Base-by-base conservation (phyloP, 352 stramenopile species). In the Globisporangium rhizosaccharum region DNA sequence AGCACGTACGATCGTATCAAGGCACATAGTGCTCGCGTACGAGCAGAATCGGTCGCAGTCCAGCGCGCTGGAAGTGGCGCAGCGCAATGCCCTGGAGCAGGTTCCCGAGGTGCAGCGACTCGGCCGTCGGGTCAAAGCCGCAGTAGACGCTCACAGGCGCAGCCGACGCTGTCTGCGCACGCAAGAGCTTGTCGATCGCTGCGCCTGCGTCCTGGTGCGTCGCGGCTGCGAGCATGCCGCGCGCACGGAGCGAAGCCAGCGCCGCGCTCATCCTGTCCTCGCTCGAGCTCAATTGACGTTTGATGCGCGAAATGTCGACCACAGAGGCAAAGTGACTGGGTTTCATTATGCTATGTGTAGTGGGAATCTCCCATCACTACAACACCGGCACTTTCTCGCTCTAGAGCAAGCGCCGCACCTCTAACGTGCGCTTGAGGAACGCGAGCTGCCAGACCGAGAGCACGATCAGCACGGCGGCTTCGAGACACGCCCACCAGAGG, bases 101-200 rank as follows among this genome's bases (percentile, higher is more conserved):
- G 55, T 97, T 96, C 62, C 91, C 91, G 42, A 97, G 59, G 57
- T 97, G 91, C 56, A 97, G 75, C 65, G 86, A 93, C 59, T 95
- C 78, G 2, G 90, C 90, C n/a, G 91, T 97, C 33, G 91, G 91
- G 62, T 97, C 91, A 57, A 97, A 96, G 63, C 91, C 91, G 63
- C 85, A 94, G 68, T 96, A 96, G 10, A 96, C 79, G 28, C 75
- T 63, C 10, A 81, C 76, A 17, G 70, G 55, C 17, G 51, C 45
- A 12, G 39, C 14, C 4, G 64, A 26, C 0, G 61, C 11, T 20
- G 53, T 12, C 33, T 39, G 33, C 8, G 33, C 33, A 8, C 33
- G 54, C 57, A 93, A 30, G 49, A 84, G 58, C 15, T 68, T 70
- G 59, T 94, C 83, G 9, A 94, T 68, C 15, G 75, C 51, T 10